A percentile compares a stretch with the other conserved stretches of the same genome.
Conservation (phyloP, 2,329 filamentous ascomycete genomes). For the Fusarium dlaminii region DNA sequence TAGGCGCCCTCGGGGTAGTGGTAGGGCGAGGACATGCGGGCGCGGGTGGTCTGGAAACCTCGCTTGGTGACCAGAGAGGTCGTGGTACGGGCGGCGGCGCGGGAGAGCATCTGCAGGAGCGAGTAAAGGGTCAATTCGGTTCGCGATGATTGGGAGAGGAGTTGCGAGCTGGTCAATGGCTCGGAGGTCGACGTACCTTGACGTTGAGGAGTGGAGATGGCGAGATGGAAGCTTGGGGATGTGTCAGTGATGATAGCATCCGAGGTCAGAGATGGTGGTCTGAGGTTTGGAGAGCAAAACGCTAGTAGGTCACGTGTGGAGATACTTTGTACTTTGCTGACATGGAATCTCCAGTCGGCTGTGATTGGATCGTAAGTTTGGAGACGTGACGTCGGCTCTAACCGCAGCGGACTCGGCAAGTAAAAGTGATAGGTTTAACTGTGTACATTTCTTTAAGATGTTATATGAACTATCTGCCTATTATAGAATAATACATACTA, state of each 20-base stretch:
- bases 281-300: constrained; percentile 46
- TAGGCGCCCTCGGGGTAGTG: constrained; percentile 98
- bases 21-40: constrained; percentile 89
- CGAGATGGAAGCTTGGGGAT: constrained; percentile 40
- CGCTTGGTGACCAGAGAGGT: constrained; percentile 82
- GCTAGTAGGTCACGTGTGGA: constrained; percentile 39
- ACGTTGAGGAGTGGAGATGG: constrained; percentile 41
- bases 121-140: constrained; percentile 53
- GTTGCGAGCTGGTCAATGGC: constrained; percentile 1
- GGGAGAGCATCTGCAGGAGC: constrained; percentile 80
- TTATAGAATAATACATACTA: neutral
- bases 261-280: constrained; percentile 45
- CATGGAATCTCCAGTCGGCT: neutral
- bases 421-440: no score
- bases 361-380: constrained; percentile 4
- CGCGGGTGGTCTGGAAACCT: constrained; percentile 91
- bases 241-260: constrained; percentile 41
- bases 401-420: neutral
- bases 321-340: constrained; percentile 19
- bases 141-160: neutral
- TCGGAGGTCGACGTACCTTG: constrained; percentile 40
- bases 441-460: neutral
- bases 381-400: constrained; percentile 36
- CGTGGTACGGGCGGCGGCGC: constrained; percentile 71
- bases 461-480: neutral